A percentile compares a stretch with the other conserved stretches of the same genome.
These are phyloP conservation scores for Macrocystidia cucumis DNA, from an alignment of 1,284 basidiomycete genomes.

Conservation along the genomic window DNA sequence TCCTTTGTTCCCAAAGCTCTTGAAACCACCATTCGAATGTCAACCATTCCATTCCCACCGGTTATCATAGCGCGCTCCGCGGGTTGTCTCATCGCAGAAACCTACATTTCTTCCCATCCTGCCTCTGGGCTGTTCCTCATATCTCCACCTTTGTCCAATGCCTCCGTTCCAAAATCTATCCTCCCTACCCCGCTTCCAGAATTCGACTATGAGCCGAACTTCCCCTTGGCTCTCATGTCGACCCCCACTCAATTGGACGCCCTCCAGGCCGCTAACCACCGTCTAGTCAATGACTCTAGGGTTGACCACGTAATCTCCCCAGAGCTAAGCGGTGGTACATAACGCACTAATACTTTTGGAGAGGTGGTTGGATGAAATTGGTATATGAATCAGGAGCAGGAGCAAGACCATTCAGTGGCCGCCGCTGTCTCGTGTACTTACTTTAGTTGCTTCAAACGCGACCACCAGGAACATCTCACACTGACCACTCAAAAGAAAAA, in stretches of 20 bases:
- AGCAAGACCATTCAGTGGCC: too few species aligned
- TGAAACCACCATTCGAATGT: slow-evolving; percentile 28
- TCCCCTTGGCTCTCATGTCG: slow-evolving; percentile 52
- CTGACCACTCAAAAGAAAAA: too few species aligned
- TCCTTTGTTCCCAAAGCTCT: slow-evolving; percentile 25
- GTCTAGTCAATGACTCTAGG: slow-evolving; percentile 26
- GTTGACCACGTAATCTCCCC: too few species aligned
- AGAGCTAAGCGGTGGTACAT: too few species aligned
- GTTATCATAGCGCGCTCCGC: slow-evolving; percentile 47
- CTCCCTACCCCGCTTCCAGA: slow-evolving; percentile 35
- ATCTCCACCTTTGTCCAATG: slow-evolving; percentile 43
- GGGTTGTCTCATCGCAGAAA: slow-evolving; percentile 51
- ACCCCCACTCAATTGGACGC: slow-evolving; percentile 21
- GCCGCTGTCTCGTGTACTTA: too few species aligned
- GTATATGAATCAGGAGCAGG: slow-evolving; percentile 32
- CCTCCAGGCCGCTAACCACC: slow-evolving; percentile 24
- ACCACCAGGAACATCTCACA: too few species aligned
- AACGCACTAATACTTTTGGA: too few species aligned
- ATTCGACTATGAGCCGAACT: slow-evolving; percentile 57
- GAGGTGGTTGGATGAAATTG: slow-evolving; percentile 37
- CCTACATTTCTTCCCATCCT: slow-evolving; percentile 60
- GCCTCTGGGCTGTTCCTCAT: slow-evolving; percentile 54
- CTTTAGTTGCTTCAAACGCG: too few species aligned
- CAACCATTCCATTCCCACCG: slow-evolving; percentile 54
- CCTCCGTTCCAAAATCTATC: slow-evolving; percentile 17